Evolutionary conservation across 352 stramenopile genomes (phyloP), one percentile per base, ranked within the genome.

Genomic region (Phytophthora fragariae): DNA sequence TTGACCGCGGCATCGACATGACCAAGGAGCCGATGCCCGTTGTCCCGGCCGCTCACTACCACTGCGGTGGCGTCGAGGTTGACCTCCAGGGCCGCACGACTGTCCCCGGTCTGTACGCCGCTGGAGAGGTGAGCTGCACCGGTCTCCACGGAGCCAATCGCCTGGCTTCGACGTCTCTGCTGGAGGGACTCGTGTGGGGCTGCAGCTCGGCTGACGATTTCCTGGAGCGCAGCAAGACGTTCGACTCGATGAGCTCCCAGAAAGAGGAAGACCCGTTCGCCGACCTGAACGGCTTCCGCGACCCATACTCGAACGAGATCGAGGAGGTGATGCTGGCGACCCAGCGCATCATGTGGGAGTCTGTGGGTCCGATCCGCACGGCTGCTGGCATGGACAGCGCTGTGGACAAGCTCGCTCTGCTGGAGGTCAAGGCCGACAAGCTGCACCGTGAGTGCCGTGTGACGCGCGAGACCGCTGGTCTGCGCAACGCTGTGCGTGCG

Each of bases 151-250:
- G 96, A 44, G 96, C 93, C 6, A 99, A 99, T 78, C 88, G 96
- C 62, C 75, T 98, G 35, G 96, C 96, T 10, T 98, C 92, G 27
- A 98, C 96, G 1, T 98, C 92, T 47, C 71, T 99, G 17, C 82
- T 99, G 5, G 96, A 99, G 73, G 96, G 94, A 19, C 83, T 98
- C 0, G 95, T 99, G 6, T 99, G 94, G 92, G 96, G 96, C 61
- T 92, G 88, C 57, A 91, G 90, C 47, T 87, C 97, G 21, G 95
- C 92, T 76, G 97, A 89, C 44, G 77, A 91, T 62, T 96, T 86
- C 61, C 56, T 86, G 53, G 58, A 70, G 27, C 76, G 75, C 53
- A 59, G 57, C 27, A 70, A 76, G 27, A 53, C 35, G 5, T 49
- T 80, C 11, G 46, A 80, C 54, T 47, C 64, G 4, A 52, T 72